A percentile compares a stretch with the other conserved stretches of the same genome.
Evolutionary conservation across 1,139 yeast genomes (phyloP).

Genomic region (Yamadazyma sp.): DNA sequence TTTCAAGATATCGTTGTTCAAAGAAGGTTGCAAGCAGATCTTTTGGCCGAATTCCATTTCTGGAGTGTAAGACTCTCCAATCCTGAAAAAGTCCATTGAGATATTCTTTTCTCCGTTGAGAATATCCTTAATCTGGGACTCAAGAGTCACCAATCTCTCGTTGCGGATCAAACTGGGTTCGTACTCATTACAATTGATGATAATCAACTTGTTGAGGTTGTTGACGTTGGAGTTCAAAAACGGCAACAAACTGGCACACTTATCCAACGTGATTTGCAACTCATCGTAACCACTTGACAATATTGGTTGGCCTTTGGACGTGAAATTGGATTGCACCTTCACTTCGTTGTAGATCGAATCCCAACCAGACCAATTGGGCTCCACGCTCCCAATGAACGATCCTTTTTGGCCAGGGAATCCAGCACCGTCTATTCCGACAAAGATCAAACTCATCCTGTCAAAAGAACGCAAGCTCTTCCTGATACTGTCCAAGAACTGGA

Average conservation of each 20-base stretch:
- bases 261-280: conserved; percentile 26
- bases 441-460: conserved; percentile 58
- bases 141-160: conserved; percentile 8
- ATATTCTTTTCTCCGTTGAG: conserved; percentile 17
- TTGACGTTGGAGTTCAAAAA: conserved; percentile 23
- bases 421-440: conserved; percentile 49
- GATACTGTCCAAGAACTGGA: conserved; percentile 24
- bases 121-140: conserved; percentile 12
- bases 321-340: conserved; percentile 28
- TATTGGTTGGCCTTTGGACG: conserved; percentile 15
- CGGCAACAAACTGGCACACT: conserved; percentile 31
- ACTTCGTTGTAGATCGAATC: conserved; percentile 43
- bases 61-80: conserved; percentile 22
- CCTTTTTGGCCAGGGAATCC: conserved; percentile 38
- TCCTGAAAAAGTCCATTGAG: conserved; percentile 26
- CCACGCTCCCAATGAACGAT: conserved; percentile 55
- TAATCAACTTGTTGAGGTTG: conserved; percentile 27
- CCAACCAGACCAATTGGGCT: conserved; percentile 61
- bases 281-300: conserved; percentile 24
- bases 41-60: conserved; percentile 20
- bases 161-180: conserved; percentile 7
- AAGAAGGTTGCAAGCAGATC: conserved; percentile 15
- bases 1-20: conserved; percentile 16
- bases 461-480: conserved; percentile 31
- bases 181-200: conserved; percentile 24